Evolutionary conservation across 768 basidiomycete genomes (phyloP), one percentile per base, ranked within the genome.

Genomic region (Collybiopsis luxurians): DNA sequence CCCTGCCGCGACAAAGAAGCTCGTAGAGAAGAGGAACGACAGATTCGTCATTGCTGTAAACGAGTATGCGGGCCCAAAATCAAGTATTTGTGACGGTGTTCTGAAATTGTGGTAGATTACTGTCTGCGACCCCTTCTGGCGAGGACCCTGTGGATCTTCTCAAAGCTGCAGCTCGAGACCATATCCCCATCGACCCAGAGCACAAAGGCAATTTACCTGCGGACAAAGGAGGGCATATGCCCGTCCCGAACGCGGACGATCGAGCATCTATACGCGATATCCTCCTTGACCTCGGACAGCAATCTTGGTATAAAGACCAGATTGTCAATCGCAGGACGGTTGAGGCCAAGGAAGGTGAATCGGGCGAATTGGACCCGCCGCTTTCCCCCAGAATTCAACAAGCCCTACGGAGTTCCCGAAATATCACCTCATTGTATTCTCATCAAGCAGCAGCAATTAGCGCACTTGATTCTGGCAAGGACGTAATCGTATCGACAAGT

Each of bases 401-500:
- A 47, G 89, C 90, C 0, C 68, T 95, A 19, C 64, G 69, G 45
- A 70, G 75, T 19, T 78, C 86, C 0, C 77, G 87, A 57, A 82
- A 80, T 34, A 91, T 95, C 39, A 69, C 68, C 2, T 72, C 78
- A 1, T 66, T 95, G 17, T 96, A 93, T 34, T 39, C 70, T 11
- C 81, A 82, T 56, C 93, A 95, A 71, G 82, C 83, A 11, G 74
- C 75, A 24, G 90, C 93, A 2, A 86, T 95, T 59, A 79, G 83
- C 60, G 79, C 84, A 0, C 73, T 93, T 10, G 69, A 74, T 13
- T 63, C 67, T 50, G 81, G 81, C 6, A 79, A 79, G 54, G 77
- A 92, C 68, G 91, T 94, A 24, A 90, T 95, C 34, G 89, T 95
- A 27, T 94, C 92, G 4, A 95, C 93, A 0, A 88, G 87, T 60